Conservation (phyloP, 2,329 filamentous ascomycete genomes). For the Fusarium dlaminii region DNA sequence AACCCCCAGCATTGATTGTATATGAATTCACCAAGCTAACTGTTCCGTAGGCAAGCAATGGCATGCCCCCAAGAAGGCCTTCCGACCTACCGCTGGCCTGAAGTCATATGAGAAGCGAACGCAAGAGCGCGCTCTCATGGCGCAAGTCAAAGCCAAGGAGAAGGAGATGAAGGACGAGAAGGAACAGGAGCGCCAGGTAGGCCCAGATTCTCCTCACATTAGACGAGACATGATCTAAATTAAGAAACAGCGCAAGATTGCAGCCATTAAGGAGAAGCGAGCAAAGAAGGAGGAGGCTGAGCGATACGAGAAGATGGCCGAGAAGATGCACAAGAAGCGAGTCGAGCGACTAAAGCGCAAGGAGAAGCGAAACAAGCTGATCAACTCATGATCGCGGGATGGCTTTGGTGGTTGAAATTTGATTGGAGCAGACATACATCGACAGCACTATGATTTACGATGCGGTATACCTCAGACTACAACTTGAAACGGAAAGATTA, state of each 20-base stretch:
- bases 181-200: conserved; percentile 84
- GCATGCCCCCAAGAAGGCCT: conserved; percentile 84
- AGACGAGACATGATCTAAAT: conserved; percentile 14
- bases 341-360: conserved; percentile 92
- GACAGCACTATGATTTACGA: conserved; percentile 39
- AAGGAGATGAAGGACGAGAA: conserved; percentile 97
- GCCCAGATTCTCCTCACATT: conserved; percentile 31
- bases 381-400: conserved; percentile 64
- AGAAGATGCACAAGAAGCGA: conserved; percentile 97
- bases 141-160: conserved; percentile 89
- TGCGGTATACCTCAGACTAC: conserved; percentile 26
- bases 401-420: background rate
- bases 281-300: conserved; percentile 93
- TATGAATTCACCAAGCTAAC: conserved; percentile 11
- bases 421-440: conserved; percentile 10
- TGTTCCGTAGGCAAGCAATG: conserved; percentile 84
- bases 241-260: conserved; percentile 71
- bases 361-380: conserved; percentile 93
- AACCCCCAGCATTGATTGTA: background rate
- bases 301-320: conserved; percentile 90
- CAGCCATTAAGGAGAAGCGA: conserved; percentile 84
- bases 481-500: conserved; percentile 10
- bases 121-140: conserved; percentile 73
- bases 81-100: conserved; percentile 81
- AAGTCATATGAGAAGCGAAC: conserved; percentile 81